Conservation (phyloP, 2,329 filamentous ascomycete genomes). For the Colletotrichum musicola region DNA sequence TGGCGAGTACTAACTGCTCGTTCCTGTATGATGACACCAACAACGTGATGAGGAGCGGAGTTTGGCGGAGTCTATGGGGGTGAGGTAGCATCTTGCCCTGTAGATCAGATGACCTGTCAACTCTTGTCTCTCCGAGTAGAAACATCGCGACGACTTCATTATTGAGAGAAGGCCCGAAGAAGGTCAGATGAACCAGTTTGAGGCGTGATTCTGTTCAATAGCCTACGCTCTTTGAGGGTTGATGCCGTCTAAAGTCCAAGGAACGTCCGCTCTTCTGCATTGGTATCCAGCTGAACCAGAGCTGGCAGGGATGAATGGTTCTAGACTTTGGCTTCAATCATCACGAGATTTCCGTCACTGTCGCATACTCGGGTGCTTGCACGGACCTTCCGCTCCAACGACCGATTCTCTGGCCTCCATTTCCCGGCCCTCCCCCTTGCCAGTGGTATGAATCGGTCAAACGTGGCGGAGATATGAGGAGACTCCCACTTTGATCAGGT, state of each 20-base stretch:
- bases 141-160: neutral
- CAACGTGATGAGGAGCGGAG: constrained; percentile 15
- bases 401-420: too few relatives aligned
- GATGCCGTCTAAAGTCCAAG: neutral
- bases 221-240: neutral
- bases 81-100: constrained; percentile 17
- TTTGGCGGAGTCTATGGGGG: constrained; percentile 23
- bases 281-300: too few relatives aligned
- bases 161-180: constrained; percentile 23
- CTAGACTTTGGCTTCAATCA: neutral
- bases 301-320: neutral
- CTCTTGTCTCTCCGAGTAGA: neutral
- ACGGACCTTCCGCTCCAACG: too few relatives aligned
- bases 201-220: neutral
- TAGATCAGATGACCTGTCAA: constrained; percentile 26
- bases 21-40: neutral
- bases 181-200: neutral
- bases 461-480: too few relatives aligned
- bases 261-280: constrained; percentile 9
- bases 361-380: too few relatives aligned
- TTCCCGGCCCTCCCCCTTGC: too few relatives aligned
- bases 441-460: too few relatives aligned
- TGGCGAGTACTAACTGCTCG: neutral
- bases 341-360: neutral
- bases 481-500: too few relatives aligned